These are phyloP conservation scores for Xylaria polymorpha DNA, from an alignment of 2,329 filamentous ascomycete species.

Conservation along the genomic window DNA sequence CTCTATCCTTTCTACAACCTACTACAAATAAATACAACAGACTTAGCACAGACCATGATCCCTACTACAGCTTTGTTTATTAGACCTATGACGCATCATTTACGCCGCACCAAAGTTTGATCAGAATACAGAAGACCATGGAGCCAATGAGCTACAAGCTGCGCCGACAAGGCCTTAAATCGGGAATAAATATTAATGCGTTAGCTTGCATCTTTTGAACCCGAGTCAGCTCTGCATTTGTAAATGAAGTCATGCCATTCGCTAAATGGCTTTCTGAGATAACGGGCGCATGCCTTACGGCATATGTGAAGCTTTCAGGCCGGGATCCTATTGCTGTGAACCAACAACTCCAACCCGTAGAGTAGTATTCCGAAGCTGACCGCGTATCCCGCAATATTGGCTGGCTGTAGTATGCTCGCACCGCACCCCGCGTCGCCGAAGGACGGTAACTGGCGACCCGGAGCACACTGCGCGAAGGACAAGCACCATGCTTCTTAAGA, in stretches of 20 bases:
- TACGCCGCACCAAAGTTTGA: conserved; percentile 8
- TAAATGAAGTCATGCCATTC: background rate
- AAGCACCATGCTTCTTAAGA: conserved; percentile 29
- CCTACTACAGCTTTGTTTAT: too few species aligned
- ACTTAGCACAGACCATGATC: too few species aligned
- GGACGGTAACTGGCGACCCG: background rate
- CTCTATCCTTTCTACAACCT: too few species aligned
- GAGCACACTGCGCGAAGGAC: background rate
- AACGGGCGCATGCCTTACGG: background rate
- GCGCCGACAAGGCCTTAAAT: background rate
- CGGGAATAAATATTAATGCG: background rate
- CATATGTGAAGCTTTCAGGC: background rate
- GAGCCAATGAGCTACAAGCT: conserved; percentile 15
- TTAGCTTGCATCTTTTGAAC: background rate
- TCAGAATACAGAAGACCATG: conserved; percentile 18
- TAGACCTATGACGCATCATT: conserved; percentile 8
- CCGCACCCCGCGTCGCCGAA: conserved; percentile 2
- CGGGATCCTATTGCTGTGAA: background rate
- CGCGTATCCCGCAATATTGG: conserved; percentile 7
- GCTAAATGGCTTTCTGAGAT: conserved; percentile 7
- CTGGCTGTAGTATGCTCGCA: background rate
- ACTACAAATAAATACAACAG: too few species aligned
- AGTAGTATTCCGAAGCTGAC: conserved; percentile 30
- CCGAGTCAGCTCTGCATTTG: conserved; percentile 15
- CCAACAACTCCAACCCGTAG: conserved; percentile 6